Evolutionary conservation across 2,329 filamentous ascomycete species (phyloP).

Genomic region (Zasmidium cellare): DNA sequence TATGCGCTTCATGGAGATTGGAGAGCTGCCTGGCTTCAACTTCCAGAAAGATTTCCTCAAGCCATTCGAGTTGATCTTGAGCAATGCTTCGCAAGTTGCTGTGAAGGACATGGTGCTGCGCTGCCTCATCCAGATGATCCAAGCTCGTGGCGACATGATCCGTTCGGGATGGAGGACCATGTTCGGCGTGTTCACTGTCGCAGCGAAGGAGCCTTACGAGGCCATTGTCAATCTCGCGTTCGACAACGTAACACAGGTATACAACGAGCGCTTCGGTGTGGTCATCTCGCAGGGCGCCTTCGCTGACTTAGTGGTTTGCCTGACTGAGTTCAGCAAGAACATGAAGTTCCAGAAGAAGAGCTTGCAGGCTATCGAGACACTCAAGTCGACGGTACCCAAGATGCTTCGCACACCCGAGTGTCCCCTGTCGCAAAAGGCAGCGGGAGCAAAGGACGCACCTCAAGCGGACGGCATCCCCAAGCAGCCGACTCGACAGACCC

Average conservation of each 20-base stretch:
- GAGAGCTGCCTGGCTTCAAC: slow-evolving; percentile 96
- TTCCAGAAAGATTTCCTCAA: slow-evolving; percentile 99
- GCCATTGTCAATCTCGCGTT: slow-evolving; percentile 95
- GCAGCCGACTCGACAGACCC: slow-evolving; percentile 75
- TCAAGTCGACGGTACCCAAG: slow-evolving; percentile 89
- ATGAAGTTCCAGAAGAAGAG: slow-evolving; percentile 98
- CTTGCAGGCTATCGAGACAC: slow-evolving; percentile 86
- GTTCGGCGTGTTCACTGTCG: slow-evolving; percentile 98
- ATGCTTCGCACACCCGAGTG: slow-evolving; percentile 97
- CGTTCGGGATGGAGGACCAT: slow-evolving; percentile 98
- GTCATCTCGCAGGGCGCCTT: slow-evolving; percentile 97
- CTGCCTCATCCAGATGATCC: slow-evolving; percentile 98
- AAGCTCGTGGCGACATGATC: slow-evolving; percentile 94
- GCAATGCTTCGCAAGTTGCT: slow-evolving; percentile 83
- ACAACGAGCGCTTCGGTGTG: slow-evolving; percentile 91
- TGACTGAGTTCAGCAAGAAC: slow-evolving; percentile 99
- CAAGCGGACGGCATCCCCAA: slow-evolving; percentile 55
- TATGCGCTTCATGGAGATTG: slow-evolving; percentile 98
- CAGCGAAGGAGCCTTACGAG: slow-evolving; percentile 89
- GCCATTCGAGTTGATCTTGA: slow-evolving; percentile 96
- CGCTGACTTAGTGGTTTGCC: slow-evolving; percentile 89
- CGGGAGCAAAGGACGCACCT: slow-evolving; percentile 45
- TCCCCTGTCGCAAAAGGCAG: slow-evolving; percentile 71
- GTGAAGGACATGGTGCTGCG: slow-evolving; percentile 98
- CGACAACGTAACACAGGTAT: slow-evolving; percentile 93